Conservation (phyloP, 352 stramenopile genomes). For the Aphanomyces stellatus region DNA sequence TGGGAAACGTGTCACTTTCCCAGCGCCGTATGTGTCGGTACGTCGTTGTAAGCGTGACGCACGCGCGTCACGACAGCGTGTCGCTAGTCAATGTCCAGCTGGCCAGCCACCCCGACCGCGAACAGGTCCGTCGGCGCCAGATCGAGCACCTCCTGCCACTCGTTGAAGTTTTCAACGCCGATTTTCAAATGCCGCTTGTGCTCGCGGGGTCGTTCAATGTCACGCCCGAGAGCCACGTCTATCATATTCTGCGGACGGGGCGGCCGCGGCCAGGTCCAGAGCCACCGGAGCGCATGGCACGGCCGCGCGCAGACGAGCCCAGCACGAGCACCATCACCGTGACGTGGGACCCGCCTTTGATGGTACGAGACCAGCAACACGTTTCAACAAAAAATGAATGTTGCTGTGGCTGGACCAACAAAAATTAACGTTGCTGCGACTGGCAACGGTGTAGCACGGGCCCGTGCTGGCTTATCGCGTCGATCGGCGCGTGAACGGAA, state of each 20-base stretch:
- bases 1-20: slow-evolving; percentile 64
- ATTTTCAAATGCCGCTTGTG: slow-evolving; percentile 78
- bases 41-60: slow-evolving; percentile 2
- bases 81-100: slow-evolving; percentile 43
- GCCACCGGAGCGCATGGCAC: slow-evolving; percentile 30
- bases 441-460: slow-evolving; percentile 10
- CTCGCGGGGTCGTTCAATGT: slow-evolving; percentile 78
- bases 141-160: slow-evolving; percentile 52
- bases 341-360: slow-evolving; percentile 31
- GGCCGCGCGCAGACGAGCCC: slow-evolving; percentile 29
- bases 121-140: slow-evolving; percentile 60
- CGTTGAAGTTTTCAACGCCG: slow-evolving; percentile 65
- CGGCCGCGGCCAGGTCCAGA: slow-evolving; percentile 37
- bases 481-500: slow-evolving; percentile 49
- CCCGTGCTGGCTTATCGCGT: slow-evolving; percentile 47
- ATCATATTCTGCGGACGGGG: slow-evolving; percentile 64
- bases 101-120: slow-evolving; percentile 29
- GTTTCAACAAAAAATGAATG: background rate
- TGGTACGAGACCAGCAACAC: background rate
- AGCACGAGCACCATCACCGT: slow-evolving; percentile 42
- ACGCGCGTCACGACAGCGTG: background rate
- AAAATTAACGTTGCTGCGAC: background rate
- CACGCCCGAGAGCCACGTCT: slow-evolving; percentile 63
- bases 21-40: slow-evolving; percentile 52
- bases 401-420: background rate